Percentiles rank a stretch among this genome's conserved stretches.
phyloP scores from a whole-genome alignment of 2,329 filamentous ascomycete species.

The Cordyceps javanica region DNA sequence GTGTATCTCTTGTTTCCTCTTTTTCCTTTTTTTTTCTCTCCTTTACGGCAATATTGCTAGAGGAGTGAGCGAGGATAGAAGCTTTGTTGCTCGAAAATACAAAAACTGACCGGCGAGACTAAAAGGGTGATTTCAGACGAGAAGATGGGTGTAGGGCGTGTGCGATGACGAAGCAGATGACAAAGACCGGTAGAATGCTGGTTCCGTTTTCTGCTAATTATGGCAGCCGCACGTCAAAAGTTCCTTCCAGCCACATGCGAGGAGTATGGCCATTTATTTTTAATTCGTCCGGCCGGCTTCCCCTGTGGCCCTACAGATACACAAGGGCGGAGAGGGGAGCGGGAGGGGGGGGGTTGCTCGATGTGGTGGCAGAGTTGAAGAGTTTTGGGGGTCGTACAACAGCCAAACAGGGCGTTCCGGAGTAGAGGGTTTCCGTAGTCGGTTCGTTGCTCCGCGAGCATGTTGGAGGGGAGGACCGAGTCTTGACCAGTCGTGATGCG shows the following conservation, averaged over 20 bases:
- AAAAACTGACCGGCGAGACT: not conserved
- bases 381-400: not conserved
- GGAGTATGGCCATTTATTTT: not conserved
- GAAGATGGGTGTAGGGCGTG: not conserved
- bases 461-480: too few species aligned
- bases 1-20: too few species aligned
- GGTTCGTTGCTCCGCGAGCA: not conserved
- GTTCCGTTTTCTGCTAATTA: not conserved
- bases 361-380: not conserved
- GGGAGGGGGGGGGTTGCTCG: not conserved
- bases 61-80: too few species aligned
- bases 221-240: not conserved
- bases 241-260: not conserved
- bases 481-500: too few species aligned
- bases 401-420: not conserved
- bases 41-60: too few species aligned
- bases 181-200: not conserved
- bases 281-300: not conserved
- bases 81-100: not conserved
- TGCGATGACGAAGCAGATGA: conserved; percentile 7
- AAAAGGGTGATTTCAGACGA: not conserved
- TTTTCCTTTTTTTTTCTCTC: too few species aligned
- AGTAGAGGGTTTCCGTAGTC: not conserved
- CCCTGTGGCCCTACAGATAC: conserved; percentile 2
- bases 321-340: not conserved